These are phyloP conservation scores for Smallanthus sonchifolius DNA, from an alignment of 129 eudicot genomes.

Conservation along the genomic window DNA sequence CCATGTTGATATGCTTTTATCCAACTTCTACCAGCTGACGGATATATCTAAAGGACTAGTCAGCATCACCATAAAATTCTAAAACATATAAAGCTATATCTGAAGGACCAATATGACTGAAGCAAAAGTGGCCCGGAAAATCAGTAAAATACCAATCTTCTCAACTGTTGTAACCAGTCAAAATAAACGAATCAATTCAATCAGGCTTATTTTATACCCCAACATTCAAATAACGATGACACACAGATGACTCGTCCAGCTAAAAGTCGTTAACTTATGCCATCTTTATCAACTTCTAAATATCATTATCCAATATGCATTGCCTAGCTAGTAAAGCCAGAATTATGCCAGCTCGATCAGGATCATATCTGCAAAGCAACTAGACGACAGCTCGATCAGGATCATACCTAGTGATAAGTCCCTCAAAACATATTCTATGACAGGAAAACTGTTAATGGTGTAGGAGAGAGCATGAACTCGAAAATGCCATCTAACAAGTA, in stretches of 20 bases:
- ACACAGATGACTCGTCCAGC: constrained; percentile 17
- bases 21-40: not conserved
- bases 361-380: not conserved
- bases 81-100: not conserved
- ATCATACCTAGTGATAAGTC: too few relatives aligned
- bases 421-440: too few relatives aligned
- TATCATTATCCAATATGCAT: constrained; percentile 2
- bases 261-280: constrained; percentile 3
- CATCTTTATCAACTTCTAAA: constrained; percentile 16
- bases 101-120: not conserved
- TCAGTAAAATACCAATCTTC: not conserved
- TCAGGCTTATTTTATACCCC: not conserved
- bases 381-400: not conserved
- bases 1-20: constrained; percentile 12
- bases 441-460: too few relatives aligned
- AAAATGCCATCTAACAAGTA: too few relatives aligned
- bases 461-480: too few relatives aligned
- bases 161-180: not conserved
- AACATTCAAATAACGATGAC: constrained; percentile 13
- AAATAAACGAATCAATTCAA: not conserved
- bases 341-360: not conserved
- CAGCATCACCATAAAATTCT: constrained; percentile 8
- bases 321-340: not conserved
- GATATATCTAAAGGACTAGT: not conserved
- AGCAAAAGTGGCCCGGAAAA: not conserved